A percentile compares a stretch with the other conserved stretches of the same genome.
These are phyloP conservation scores for Pouteria campechiana DNA, from an alignment of 179 eudicot species.

Conservation along the genomic window DNA sequence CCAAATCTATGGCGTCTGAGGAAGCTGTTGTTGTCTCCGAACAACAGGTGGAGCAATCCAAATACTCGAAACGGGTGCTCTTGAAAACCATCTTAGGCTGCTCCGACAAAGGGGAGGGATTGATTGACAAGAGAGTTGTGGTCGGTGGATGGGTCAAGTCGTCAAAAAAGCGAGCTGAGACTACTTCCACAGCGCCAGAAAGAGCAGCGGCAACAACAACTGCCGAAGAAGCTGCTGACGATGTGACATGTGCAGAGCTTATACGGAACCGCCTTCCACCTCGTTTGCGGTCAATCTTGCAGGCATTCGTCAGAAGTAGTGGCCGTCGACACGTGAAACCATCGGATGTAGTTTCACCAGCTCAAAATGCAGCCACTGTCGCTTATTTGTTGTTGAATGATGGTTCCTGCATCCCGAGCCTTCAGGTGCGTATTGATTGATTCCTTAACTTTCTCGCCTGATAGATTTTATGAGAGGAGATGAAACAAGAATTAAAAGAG, in stretches of 20 bases:
- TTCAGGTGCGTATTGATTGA: constrained; percentile 45
- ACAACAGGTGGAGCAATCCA: constrained; percentile 27
- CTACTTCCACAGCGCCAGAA: constrained; percentile 1
- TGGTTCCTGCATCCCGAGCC: constrained; percentile 60
- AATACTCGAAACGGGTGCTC: constrained; percentile 58
- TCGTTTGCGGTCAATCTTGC: constrained; percentile 47
- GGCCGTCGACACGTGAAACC: constrained; percentile 18
- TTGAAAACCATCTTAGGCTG: constrained; percentile 40
- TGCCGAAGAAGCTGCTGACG: constrained; percentile 20
- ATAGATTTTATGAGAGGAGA: too few relatives aligned
- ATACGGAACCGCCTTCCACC: constrained; percentile 52
- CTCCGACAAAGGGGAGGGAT: constrained; percentile 35
- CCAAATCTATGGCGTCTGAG: constrained; percentile 15
- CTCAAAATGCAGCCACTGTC: constrained; percentile 28
- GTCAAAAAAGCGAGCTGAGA: constrained; percentile 21
- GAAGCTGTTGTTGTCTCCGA: constrained; percentile 13
- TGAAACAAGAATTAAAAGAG: too few relatives aligned
- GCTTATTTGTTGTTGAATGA: constrained; percentile 58
- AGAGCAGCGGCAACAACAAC: constrained; percentile 4
- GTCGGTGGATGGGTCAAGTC: constrained; percentile 96
- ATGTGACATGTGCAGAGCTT: constrained; percentile 57
- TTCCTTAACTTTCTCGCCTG: neutral
- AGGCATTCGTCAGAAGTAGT: constrained; percentile 47
- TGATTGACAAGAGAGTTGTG: constrained; percentile 49
- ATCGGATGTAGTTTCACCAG: constrained; percentile 12